Evolutionary conservation across 345 rosid genomes (phyloP).

Genomic region (Physaria fendleri): DNA sequence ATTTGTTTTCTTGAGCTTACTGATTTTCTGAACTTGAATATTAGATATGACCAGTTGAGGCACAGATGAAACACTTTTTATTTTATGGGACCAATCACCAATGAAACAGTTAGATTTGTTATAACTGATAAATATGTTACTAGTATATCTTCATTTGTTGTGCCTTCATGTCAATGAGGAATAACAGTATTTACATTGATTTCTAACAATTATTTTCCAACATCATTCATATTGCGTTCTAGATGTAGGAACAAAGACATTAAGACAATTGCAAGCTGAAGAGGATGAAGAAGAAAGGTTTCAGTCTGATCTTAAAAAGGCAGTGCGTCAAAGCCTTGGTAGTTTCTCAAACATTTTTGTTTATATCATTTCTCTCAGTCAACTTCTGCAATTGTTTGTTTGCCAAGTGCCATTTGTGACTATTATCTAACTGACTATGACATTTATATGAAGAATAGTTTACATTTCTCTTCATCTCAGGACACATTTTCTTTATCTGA

Average conservation of each 20-base stretch:
- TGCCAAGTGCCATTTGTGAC: not conserved
- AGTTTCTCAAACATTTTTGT: constrained; percentile 18
- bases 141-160: not conserved
- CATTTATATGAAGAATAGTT: not conserved
- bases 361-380: not conserved
- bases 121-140: not conserved
- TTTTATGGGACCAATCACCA: not conserved
- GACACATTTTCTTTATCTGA: not conserved
- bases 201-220: not conserved
- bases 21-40: constrained; percentile 1
- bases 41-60: not conserved
- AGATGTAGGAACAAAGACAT: constrained; percentile 55
- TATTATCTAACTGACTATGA: constrained; percentile 7
- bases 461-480: not conserved
- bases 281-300: constrained; percentile 91
- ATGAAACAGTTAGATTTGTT: not conserved
- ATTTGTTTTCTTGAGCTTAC: not conserved
- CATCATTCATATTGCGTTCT: constrained; percentile 11
- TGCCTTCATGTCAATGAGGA: not conserved
- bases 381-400: not conserved
- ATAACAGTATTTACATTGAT: not conserved
- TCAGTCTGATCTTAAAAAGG: constrained; percentile 83
- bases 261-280: constrained; percentile 71
- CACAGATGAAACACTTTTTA: not conserved
- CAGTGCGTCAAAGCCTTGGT: constrained; percentile 93